phyloP scores from a whole-genome alignment of 768 basidiomycete genomes.

The Russula earlei region DNA sequence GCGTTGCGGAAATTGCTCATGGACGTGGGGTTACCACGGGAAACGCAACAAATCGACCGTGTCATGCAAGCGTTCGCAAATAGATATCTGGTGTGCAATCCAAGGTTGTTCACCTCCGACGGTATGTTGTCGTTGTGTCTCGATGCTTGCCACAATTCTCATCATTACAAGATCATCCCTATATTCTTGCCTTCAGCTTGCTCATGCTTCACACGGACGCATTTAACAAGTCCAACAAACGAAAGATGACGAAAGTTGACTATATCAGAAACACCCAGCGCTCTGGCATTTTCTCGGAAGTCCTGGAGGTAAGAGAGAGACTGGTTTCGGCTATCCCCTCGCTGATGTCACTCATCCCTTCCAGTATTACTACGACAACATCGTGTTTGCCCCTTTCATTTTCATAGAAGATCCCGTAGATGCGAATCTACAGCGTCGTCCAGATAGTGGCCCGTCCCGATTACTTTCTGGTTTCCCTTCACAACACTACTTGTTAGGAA shows the following conservation, averaged over 20 bases:
- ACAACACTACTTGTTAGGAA: constrained; percentile 23
- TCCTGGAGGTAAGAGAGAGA: constrained; percentile 63
- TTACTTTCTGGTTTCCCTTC: constrained; percentile 31
- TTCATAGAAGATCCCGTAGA: constrained; percentile 90
- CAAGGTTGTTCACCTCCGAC: constrained; percentile 63
- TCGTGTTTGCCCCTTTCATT: constrained; percentile 91
- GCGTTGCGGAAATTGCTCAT: constrained; percentile 84
- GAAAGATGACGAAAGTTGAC: constrained; percentile 93
- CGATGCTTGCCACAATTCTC: neutral
- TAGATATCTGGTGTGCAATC: constrained; percentile 78
- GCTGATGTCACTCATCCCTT: neutral
- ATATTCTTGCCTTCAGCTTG: constrained; percentile 92
- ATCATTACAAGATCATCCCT: constrained; percentile 71
- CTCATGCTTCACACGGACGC: constrained; percentile 99
- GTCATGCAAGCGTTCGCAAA: constrained; percentile 92
- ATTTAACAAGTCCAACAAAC: constrained; percentile 96
- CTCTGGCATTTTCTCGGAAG: constrained; percentile 71
- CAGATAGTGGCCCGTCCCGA: constrained; percentile 33
- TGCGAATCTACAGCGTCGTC: constrained; percentile 44
- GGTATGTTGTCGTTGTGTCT: constrained; percentile 36
- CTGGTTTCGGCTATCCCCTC: neutral
- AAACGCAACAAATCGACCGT: constrained; percentile 98
- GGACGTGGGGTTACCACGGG: constrained; percentile 84
- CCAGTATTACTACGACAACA: constrained; percentile 95
- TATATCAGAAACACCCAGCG: constrained; percentile 89